phyloP scores from a whole-genome alignment of 306 rosid genomes.

The Medicago ruthenica region DNA sequence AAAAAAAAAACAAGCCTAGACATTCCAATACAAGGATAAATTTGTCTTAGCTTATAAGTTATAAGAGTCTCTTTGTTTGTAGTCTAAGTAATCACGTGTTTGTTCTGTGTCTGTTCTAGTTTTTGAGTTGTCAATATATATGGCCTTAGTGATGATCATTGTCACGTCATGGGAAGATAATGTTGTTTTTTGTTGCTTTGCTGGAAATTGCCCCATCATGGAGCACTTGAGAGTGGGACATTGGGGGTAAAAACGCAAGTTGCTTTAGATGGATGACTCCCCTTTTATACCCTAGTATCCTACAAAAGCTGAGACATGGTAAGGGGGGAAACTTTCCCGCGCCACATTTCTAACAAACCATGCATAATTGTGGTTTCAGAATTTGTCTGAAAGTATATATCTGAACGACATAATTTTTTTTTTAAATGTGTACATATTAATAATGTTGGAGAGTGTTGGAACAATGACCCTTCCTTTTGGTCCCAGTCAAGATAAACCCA shows the following conservation, averaged over 20 bases:
- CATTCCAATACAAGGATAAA: no score
- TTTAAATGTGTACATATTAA: background rate
- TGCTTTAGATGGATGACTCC: background rate
- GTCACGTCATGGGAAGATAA: background rate
- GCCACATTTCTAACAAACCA: background rate
- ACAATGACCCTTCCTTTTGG: no score
- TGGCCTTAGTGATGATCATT: background rate
- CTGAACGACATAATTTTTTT: no score
- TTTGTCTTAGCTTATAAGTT: background rate
- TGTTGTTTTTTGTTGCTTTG: background rate
- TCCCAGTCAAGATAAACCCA: no score
- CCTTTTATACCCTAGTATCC: background rate
- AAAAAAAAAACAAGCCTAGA: background rate
- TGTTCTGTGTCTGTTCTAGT: background rate
- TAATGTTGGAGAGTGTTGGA: background rate
- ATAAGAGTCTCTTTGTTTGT: background rate
- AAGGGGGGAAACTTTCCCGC: background rate
- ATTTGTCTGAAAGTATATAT: no score
- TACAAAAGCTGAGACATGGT: background rate
- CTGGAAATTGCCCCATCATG: background rate
- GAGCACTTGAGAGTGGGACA: background rate
- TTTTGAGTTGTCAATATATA: background rate
- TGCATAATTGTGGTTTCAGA: background rate
- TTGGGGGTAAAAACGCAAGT: background rate
- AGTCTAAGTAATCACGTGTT: background rate